phyloP scores from a whole-genome alignment of 2,329 filamentous ascomycete genomes.

The Pestalotiopsis sp. region DNA sequence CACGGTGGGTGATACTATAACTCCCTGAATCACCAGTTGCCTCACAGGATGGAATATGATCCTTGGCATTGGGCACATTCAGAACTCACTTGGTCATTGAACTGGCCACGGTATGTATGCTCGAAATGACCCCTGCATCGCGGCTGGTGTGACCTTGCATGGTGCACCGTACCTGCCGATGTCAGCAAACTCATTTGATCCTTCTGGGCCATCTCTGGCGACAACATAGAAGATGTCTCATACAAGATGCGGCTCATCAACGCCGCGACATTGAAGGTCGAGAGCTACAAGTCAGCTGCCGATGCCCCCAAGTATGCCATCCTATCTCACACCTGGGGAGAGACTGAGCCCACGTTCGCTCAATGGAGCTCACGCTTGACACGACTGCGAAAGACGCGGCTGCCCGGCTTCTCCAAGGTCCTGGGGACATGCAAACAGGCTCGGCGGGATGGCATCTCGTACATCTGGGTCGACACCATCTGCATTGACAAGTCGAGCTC shows the following conservation, averaged over 20 bases:
- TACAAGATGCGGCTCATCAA: background rate
- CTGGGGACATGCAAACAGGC: background rate
- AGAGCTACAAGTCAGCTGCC: background rate
- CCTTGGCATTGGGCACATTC: too few species aligned
- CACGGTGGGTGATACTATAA: too few species aligned
- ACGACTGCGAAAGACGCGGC: background rate
- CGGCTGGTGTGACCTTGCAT: too few species aligned
- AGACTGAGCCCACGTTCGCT: background rate
- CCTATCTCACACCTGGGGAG: background rate
- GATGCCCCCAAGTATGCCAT: background rate
- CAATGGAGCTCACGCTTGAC: background rate
- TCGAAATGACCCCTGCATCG: too few species aligned
- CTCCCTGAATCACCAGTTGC: too few species aligned
- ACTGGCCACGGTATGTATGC: too few species aligned
- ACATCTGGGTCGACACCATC: slow-evolving; percentile 12
- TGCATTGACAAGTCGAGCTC: slow-evolving; percentile 13
- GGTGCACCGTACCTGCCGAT: too few species aligned
- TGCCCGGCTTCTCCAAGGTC: background rate
- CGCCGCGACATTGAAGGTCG: background rate
- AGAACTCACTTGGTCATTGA: too few species aligned
- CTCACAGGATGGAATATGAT: too few species aligned
- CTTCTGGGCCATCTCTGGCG: background rate
- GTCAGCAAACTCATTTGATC: background rate
- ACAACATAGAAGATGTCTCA: background rate
- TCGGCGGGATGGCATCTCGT: background rate